Base-by-base conservation (phyloP, 2,329 filamentous ascomycete species). In the Clonostachys rhizophaga region DNA sequence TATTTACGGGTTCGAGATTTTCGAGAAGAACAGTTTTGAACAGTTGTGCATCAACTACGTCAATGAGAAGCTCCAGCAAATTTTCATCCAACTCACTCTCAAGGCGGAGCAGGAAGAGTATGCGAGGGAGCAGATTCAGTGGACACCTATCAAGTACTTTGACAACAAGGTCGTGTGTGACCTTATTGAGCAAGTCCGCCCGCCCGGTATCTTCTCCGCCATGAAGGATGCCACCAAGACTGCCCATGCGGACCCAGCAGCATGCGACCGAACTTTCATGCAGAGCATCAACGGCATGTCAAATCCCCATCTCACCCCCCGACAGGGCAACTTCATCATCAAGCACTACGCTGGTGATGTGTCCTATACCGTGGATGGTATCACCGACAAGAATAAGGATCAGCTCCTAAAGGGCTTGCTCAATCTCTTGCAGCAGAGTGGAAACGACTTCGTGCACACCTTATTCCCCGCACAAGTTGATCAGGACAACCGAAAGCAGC, bases 41-140 rank as follows among this genome's bases (percentile, higher is more conserved):
- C 94, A 99, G 69, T 81, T 99, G 8, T 99, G 94, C 70, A 99
- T 99, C 78, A 99, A 99, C 74, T 99, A 97, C 62, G 95, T 97
- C 62, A 99, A 99, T 68, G 94, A 99, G 71, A 99, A 99, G 69
- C 75, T 99, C 49, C 94, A 99, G 69, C 94, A 99, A 63, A 97
- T 99, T 59, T 99, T 99, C 64, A 99, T 99, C 56, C 94, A 99
- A 67, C 75, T 99, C 57, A 99, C 94, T 0, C 70, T 99, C 52
- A 96, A 96, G 73, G 87, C 94, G 0, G 94, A 99, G 66, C 94
- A 99, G 70, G 94, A 99, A 57, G 94, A 99, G 66, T 99, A 99
- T 61, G 90, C 87, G 14, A 79, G 89, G 43, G 94, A 99, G 67
- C 86, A 97, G 74, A 99, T 99, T 62, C 85, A 95, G 63, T 99